Evolutionary conservation across 208 protist genomes (phyloP).

Genomic region (Trypanosoma platydactyli): DNA sequence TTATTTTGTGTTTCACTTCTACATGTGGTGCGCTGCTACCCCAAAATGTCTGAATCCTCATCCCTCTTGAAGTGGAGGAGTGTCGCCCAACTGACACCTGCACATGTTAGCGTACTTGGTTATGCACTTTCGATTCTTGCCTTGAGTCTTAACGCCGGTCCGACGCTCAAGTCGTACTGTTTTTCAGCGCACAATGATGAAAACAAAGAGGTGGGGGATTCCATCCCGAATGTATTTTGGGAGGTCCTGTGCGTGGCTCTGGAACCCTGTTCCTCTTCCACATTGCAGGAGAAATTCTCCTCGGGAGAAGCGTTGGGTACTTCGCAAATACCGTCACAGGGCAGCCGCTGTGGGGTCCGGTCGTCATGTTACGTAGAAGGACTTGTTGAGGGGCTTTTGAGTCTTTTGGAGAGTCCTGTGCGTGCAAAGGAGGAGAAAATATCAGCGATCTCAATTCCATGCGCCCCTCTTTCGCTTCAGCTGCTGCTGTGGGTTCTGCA

Average conservation of each 20-base stretch:
- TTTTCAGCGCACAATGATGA: neutral
- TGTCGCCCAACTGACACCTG: neutral
- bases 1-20: slow-evolving; percentile 12
- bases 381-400: slow-evolving; percentile 14
- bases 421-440: neutral
- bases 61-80: neutral
- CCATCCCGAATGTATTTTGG: slow-evolving; percentile 12
- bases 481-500: slow-evolving; percentile 28
- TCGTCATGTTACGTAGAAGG: neutral
- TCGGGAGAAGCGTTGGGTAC: neutral
- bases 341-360: neutral
- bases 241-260: neutral
- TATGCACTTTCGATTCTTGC: slow-evolving; percentile 23
- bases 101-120: slow-evolving; percentile 5
- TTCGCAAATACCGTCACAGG: neutral
- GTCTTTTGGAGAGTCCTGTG: slow-evolving; percentile 15
- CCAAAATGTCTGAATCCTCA: neutral
- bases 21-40: slow-evolving; percentile 23
- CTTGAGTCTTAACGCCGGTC: slow-evolving; percentile 17
- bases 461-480: slow-evolving; percentile 16
- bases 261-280: neutral
- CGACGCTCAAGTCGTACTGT: neutral
- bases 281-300: too few relatives aligned
- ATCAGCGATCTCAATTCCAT: neutral
- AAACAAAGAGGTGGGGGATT: neutral